These are phyloP conservation scores for Pythium biforme DNA, from an alignment of 352 stramenopile genomes.

Conservation along the genomic window DNA sequence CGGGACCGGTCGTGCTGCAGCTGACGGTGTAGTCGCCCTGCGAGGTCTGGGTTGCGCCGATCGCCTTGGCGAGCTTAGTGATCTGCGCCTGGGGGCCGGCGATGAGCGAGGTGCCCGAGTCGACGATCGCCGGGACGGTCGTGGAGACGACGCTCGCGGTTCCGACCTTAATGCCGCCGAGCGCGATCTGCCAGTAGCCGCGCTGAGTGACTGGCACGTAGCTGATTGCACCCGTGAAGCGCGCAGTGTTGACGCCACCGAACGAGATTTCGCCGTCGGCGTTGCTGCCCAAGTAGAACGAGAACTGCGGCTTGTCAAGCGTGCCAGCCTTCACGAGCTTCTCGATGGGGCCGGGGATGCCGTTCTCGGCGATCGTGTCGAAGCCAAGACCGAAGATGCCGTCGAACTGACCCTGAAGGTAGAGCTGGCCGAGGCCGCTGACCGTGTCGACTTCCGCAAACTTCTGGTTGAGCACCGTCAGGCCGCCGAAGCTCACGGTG, in stretches of 20 bases:
- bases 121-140: conserved; percentile 87
- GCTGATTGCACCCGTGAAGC: conserved; percentile 93
- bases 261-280: conserved; percentile 79
- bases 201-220: conserved; percentile 79
- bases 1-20: conserved; percentile 82
- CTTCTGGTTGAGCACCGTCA: conserved; percentile 76
- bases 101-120: conserved; percentile 95
- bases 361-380: conserved; percentile 89
- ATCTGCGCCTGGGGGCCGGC: conserved; percentile 90
- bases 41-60: conserved; percentile 89
- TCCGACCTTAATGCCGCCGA: conserved; percentile 66
- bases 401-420: conserved; percentile 96
- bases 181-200: conserved; percentile 70
- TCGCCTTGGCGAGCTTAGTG: conserved; percentile 68
- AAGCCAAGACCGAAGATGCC: conserved; percentile 97
- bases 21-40: conserved; percentile 91
- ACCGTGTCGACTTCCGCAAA: conserved; percentile 97
- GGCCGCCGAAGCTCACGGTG: conserved; percentile 57
- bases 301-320: conserved; percentile 91
- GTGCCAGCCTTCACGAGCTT: conserved; percentile 87
- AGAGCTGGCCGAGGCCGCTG: conserved; percentile 92
- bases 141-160: conserved; percentile 26
- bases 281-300: conserved; percentile 94
- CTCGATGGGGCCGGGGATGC: conserved; percentile 92
- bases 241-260: conserved; percentile 70